Conservation (phyloP, 140 eudicot genomes). For the Ambrosia hybrid region DNA sequence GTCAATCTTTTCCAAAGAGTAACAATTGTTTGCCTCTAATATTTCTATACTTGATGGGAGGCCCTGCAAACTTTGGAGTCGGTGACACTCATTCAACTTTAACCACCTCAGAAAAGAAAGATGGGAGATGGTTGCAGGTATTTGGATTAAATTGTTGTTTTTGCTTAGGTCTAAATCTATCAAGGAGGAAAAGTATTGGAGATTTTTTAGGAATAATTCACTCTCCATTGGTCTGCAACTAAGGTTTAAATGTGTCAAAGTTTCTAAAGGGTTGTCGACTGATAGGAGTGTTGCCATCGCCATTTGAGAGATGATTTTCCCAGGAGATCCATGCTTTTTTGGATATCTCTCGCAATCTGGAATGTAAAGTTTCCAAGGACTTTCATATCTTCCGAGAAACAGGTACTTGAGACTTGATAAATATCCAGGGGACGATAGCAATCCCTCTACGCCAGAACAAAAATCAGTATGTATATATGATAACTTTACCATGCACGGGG, state of each 20-base stretch:
- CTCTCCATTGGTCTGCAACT: background rate
- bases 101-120: background rate
- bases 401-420: background rate
- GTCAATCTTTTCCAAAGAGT: background rate
- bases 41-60: slow-evolving; percentile 16
- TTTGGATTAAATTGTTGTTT: background rate
- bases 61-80: slow-evolving; percentile 7
- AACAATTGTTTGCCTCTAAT: background rate
- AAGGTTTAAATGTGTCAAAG: background rate
- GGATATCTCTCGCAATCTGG: too few species aligned
- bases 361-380: background rate
- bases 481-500: background rate
- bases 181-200: background rate
- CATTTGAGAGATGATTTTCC: too few species aligned
- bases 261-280: too few species aligned
- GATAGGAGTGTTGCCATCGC: too few species aligned
- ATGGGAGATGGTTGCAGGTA: slow-evolving; percentile 12
- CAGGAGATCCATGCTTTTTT: too few species aligned
- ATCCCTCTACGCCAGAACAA: background rate
- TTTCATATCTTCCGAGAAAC: background rate
- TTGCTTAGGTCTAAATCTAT: background rate
- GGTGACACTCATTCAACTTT: background rate
- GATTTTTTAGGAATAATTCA: background rate
- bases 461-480: background rate
- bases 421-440: background rate